phyloP scores from a whole-genome alignment of 768 basidiomycete species.

The Nidularia pulvinata region DNA sequence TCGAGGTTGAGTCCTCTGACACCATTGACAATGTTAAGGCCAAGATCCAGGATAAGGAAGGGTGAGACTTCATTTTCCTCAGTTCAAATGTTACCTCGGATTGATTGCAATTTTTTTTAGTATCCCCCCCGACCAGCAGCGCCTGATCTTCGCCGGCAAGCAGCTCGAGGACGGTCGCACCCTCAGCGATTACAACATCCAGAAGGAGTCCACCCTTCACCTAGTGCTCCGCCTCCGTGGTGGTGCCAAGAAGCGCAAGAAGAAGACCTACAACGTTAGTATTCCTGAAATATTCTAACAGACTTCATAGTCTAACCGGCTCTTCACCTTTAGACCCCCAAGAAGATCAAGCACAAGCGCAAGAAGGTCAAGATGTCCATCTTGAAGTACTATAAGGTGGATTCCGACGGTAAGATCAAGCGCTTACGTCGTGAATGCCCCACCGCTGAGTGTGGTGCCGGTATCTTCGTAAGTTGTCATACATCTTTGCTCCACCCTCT shows the following conservation, averaged over 20 bases:
- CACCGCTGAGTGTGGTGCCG: slow-evolving; percentile 79
- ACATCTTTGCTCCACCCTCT: background rate
- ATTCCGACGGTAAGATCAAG: slow-evolving; percentile 99
- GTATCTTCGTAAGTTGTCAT: slow-evolving; percentile 69
- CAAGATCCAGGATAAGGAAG: slow-evolving; percentile 98
- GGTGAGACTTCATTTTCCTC: slow-evolving; percentile 43
- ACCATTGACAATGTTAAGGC: slow-evolving; percentile 98
- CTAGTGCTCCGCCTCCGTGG: slow-evolving; percentile 97
- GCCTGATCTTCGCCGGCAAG: slow-evolving; percentile 98
- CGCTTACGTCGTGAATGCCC: slow-evolving; percentile 98
- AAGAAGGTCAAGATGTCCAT: slow-evolving; percentile 99
- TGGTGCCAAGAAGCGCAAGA: slow-evolving; percentile 99
- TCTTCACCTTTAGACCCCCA: slow-evolving; percentile 68
- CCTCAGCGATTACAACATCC: slow-evolving; percentile 95
- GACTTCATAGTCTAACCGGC: background rate
- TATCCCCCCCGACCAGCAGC: slow-evolving; percentile 94
- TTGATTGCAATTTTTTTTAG: slow-evolving; percentile 35
- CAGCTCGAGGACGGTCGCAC: slow-evolving; percentile 99
- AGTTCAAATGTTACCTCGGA: slow-evolving; percentile 5
- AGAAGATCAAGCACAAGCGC: slow-evolving; percentile 99
- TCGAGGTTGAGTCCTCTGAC: slow-evolving; percentile 97
- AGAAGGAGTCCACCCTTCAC: slow-evolving; percentile 99
- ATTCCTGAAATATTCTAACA: slow-evolving; percentile 11
- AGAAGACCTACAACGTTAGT: slow-evolving; percentile 98
- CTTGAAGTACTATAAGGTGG: slow-evolving; percentile 99